Base-by-base conservation (phyloP, 768 basidiomycete species). In the Mycena chlorophos region DNA sequence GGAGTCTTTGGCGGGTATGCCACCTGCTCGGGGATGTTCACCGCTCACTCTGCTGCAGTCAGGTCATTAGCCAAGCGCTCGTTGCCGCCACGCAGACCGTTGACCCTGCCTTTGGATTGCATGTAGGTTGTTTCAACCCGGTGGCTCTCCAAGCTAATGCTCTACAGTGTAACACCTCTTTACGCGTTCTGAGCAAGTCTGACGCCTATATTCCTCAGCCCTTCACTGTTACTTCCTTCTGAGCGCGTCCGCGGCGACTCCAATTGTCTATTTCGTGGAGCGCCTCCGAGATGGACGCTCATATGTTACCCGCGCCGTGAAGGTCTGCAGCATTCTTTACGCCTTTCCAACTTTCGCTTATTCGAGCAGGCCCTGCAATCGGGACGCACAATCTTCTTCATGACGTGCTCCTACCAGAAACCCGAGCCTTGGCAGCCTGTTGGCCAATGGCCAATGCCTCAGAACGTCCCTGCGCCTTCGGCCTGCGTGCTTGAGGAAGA, bases 1-100 rank as follows among this genome's bases (percentile, higher is more conserved):
- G 90, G 91, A 16, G 90, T 91, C 14, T 94, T 90, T 63, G 91
- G 92, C 57, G 91, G 91, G n/a, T n/a, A n/a, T n/a, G n/a, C n/a
- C n/a, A n/a, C n/a, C n/a, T n/a, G n/a, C n/a, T n/a, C n/a, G n/a
- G n/a, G n/a, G n/a, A n/a, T n/a, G n/a, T n/a, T n/a, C n/a, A n/a
- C n/a, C n/a, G n/a, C n/a, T n/a, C n/a, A n/a, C n/a, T n/a, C n/a
- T n/a, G n/a, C n/a, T n/a, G n/a, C n/a, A n/a, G n/a, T 3, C 90
- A 93, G 70, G 91, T 94, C 54, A 91, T 94, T 61, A 91, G 88
- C 31, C 91, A 94, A 65, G 92, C 91, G 4, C 73, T 94, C 26
- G 87, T 91, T 13, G 81, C 89, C 2, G 91, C 91, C 1, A 91
- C 89, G 14, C 86, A 85, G 56, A 84, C 85, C 50, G 88, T 94